Conservation (phyloP, 1,284 basidiomycete species). For the Athelia sp. region DNA sequence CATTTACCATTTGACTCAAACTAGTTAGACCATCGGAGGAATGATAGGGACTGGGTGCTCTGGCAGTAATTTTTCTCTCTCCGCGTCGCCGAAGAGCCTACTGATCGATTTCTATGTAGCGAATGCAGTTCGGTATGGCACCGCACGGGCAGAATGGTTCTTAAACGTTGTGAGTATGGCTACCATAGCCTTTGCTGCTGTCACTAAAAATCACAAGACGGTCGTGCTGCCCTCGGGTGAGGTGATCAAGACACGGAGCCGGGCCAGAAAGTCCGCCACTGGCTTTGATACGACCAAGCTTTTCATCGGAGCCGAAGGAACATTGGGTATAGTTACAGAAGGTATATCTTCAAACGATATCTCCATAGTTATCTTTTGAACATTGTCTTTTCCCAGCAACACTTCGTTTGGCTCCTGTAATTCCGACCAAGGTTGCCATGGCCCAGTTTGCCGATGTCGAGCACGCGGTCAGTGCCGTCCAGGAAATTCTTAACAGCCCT, state of each 20-base stretch:
- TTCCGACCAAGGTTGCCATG: slow-evolving; percentile 73
- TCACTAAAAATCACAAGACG: slow-evolving; percentile 34
- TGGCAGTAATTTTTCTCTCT: no score
- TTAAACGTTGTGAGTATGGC: slow-evolving; percentile 47
- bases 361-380: neutral
- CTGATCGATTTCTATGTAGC: no score
- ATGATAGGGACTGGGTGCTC: slow-evolving; percentile 56
- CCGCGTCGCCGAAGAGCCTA: no score
- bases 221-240: slow-evolving; percentile 75
- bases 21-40: slow-evolving; percentile 46
- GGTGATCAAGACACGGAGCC: slow-evolving; percentile 73
- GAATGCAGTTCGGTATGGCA: slow-evolving; percentile 81
- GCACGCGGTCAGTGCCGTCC: slow-evolving; percentile 69
- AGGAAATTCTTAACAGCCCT: slow-evolving; percentile 70
- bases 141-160: slow-evolving; percentile 71
- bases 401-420: slow-evolving; percentile 71
- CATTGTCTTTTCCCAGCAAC: slow-evolving; percentile 48
- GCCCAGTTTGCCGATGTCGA: slow-evolving; percentile 64
- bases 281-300: slow-evolving; percentile 77
- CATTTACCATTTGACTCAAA: slow-evolving; percentile 1
- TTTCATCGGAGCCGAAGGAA: slow-evolving; percentile 81
- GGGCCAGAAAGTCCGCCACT: slow-evolving; percentile 71
- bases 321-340: slow-evolving; percentile 77
- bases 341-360: slow-evolving; percentile 38
- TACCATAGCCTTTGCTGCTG: neutral